These are phyloP conservation scores for Talaromyces pinophilus DNA, from an alignment of 2,329 filamentous ascomycete species.

Conservation along the genomic window DNA sequence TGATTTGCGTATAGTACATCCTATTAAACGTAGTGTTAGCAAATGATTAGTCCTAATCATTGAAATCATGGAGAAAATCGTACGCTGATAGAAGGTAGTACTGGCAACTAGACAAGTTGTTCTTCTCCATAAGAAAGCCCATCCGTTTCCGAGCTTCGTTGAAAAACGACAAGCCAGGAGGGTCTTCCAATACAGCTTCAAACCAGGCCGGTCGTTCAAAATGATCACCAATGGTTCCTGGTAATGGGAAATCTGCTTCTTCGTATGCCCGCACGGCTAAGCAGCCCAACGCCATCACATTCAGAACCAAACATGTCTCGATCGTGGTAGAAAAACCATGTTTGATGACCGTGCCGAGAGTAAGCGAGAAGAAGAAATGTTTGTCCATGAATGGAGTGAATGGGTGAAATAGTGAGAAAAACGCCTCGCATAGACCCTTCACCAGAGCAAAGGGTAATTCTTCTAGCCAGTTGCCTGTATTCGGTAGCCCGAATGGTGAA, in stretches of 20 bases:
- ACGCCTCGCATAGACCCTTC: conserved; percentile 55
- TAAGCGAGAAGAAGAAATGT: conserved; percentile 54
- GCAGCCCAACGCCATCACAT: conserved; percentile 55
- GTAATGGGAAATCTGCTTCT: conserved; percentile 51
- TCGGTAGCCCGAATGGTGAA: conserved; percentile 37
- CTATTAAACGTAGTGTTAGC: conserved; percentile 25
- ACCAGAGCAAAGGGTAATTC: conserved; percentile 51
- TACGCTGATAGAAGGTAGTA: conserved; percentile 55
- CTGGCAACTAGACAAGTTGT: conserved; percentile 54
- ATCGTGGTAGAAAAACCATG: conserved; percentile 55
- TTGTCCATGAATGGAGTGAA: conserved; percentile 57
- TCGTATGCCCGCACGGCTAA: conserved; percentile 53
- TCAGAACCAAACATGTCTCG: conserved; percentile 55
- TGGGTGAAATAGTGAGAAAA: conserved; percentile 58
- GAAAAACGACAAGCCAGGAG: conserved; percentile 54
- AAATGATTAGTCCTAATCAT: neutral
- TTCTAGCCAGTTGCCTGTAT: conserved; percentile 48
- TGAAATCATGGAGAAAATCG: conserved; percentile 17
- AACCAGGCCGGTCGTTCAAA: conserved; percentile 45
- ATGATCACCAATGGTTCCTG: conserved; percentile 37
- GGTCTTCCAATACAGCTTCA: conserved; percentile 42
- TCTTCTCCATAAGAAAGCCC: conserved; percentile 55
- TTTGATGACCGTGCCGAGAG: conserved; percentile 51
- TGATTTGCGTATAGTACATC: conserved; percentile 54
- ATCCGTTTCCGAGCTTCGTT: conserved; percentile 56